Conservation (phyloP, 2,329 filamentous ascomycete genomes). For the Phialophora chinensis region DNA sequence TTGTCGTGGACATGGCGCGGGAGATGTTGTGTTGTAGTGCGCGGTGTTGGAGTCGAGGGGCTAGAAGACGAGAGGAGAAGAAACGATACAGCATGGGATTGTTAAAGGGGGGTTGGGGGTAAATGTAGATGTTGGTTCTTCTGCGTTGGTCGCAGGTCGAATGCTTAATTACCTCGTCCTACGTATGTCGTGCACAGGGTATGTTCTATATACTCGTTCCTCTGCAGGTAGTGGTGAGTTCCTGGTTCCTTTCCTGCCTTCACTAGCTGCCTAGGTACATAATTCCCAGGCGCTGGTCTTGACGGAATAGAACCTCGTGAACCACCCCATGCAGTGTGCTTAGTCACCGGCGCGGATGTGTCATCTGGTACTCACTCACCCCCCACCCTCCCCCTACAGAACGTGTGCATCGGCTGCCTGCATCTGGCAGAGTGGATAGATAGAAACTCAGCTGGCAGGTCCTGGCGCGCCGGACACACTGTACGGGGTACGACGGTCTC, state of each 20-base stretch:
- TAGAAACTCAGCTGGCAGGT: not conserved
- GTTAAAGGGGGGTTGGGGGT: no score
- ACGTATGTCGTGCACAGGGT: not conserved
- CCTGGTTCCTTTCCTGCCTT: not conserved
- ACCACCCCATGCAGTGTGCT: slow-evolving; percentile 22
- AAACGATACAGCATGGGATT: not conserved
- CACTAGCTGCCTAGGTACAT: no score
- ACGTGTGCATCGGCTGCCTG: slow-evolving; percentile 8
- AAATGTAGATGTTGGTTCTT: not conserved
- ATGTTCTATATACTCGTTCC: not conserved
- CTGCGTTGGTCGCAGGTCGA: not conserved
- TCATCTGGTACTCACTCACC: slow-evolving; percentile 14
- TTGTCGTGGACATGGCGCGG: slow-evolving; percentile 29
- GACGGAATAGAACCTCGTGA: no score
- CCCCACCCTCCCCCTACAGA: no score
- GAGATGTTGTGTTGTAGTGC: not conserved
- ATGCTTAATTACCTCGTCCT: not conserved
- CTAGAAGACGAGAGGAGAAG: not conserved
- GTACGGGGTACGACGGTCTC: not conserved
- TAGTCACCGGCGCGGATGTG: slow-evolving; percentile 23
- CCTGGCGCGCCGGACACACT: not conserved
- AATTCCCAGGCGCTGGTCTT: no score
- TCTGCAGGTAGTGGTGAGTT: not conserved
- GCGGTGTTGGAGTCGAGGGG: not conserved
- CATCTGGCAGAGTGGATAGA: slow-evolving; percentile 11